A percentile compares a stretch with the other conserved stretches of the same genome.
These are phyloP conservation scores for Verticillium nonalfalfae DNA, from an alignment of 2,329 filamentous ascomycete genomes.

Conservation along the genomic window DNA sequence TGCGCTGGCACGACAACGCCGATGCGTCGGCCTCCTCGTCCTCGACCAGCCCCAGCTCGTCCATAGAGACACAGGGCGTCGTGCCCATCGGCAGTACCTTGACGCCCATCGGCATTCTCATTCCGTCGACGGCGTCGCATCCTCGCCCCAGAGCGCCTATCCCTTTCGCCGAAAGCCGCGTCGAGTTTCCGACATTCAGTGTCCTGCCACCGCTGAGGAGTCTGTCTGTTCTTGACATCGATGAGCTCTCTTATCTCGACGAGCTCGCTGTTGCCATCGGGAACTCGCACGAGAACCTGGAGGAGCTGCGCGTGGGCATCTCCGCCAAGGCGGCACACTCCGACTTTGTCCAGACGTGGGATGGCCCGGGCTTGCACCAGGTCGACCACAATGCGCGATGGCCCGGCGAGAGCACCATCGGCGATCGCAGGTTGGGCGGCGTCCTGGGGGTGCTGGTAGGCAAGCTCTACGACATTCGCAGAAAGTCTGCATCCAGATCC, in stretches of 20 bases:
- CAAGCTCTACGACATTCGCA: conserved; percentile 55
- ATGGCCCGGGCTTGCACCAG: conserved; percentile 55
- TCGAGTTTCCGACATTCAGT: conserved; percentile 77
- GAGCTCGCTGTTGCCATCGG: conserved; percentile 75
- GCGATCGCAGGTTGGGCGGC: conserved; percentile 60
- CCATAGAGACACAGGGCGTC: conserved; percentile 9
- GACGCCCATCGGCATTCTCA: conserved; percentile 33
- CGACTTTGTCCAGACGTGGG: conserved; percentile 57
- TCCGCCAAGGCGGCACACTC: conserved; percentile 38
- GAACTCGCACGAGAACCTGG: conserved; percentile 57
- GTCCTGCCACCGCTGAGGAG: conserved; percentile 69
- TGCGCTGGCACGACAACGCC: conserved; percentile 76
- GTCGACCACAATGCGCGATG: conserved; percentile 52
- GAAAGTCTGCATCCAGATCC: conserved; percentile 9
- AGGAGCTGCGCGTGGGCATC: conserved; percentile 69
- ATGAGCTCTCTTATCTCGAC: conserved; percentile 75
- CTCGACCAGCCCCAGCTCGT: conserved; percentile 19
- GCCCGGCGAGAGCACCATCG: conserved; percentile 50
- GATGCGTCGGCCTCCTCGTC: conserved; percentile 29
- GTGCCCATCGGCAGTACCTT: conserved; percentile 28
- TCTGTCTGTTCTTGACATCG: conserved; percentile 72
- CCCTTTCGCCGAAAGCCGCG: conserved; percentile 46
- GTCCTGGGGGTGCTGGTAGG: conserved; percentile 64
- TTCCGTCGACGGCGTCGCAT: conserved; percentile 19
- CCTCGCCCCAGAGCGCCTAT: conserved; percentile 29